Base-by-base conservation (phyloP, 148 eudicot species). In the Vaccinium vitisidaea region DNA sequence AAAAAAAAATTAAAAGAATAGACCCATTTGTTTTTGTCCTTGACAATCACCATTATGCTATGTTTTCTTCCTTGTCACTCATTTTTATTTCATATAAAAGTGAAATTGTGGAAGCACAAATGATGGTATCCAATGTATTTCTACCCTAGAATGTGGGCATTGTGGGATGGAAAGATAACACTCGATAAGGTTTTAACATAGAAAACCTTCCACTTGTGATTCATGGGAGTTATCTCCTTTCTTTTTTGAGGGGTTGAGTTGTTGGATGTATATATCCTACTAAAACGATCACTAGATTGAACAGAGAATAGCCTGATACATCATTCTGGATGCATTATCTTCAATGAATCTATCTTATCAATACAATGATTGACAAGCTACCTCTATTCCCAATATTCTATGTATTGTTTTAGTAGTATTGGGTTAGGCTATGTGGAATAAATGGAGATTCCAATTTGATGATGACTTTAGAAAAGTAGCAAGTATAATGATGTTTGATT, bases 321-420 rank as follows among this genome's bases (percentile, higher is more conserved):
- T 32, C 36, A 32, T 32, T 32, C 0, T 1, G 4, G 48, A 16
- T 12, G 70, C 71, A 58, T 19, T 39, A 59, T 59, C 67, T 19
- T 48, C 50, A 58, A 80, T 79, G 82, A 55, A 79, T 79, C 82
- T 59, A 58, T 56, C 52, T 8, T 36, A 58, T 80, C 69, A 56
- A 58, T 19, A 23, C 58, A 32, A 18, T 54, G 69, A 25, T 49
- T 32, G 21, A 78, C 14, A 25, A 55, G 13, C 58, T 56, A 32
- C 36, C 36, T 32, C 25, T 36, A 18, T 8, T 32, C 50, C 50
- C 25, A 32, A 18, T 80, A 32, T 1, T 80, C 82, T 58, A 14
- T 80, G 53, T 19, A 80, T 50, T 56, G 48, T 36, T 2, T 4
- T 8, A 54, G n/a, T 30, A 16, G 30, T 32, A 79, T 14, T 16